Evolutionary conservation across 371 early-diverging fungal species (phyloP).

Genomic region (Zychaea mexicana): DNA sequence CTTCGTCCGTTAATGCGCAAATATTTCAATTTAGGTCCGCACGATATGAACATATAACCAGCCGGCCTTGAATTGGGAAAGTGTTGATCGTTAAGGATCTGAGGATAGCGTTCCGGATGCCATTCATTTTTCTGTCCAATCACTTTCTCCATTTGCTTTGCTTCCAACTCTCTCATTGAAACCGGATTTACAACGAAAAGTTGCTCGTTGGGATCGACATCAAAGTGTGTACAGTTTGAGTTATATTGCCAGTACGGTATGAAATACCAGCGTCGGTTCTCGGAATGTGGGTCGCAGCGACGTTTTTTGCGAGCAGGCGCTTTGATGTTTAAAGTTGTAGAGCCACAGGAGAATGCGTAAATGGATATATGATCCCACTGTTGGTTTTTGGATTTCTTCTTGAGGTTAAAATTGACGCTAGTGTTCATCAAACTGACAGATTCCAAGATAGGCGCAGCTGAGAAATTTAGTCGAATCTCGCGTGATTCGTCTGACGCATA

Average conservation of each 20-base stretch:
- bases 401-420: neutral
- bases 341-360: no score
- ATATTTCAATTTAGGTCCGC: no score
- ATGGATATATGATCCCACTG: no score
- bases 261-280: neutral
- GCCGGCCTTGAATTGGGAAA: no score
- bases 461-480: neutral
- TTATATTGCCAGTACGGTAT: neutral
- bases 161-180: neutral
- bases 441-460: neutral
- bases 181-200: neutral
- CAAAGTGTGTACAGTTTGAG: neutral
- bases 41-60: no score
- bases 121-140: no score
- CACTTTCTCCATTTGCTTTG: neutral
- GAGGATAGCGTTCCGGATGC: no score
- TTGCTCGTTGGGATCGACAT: neutral
- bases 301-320: neutral
- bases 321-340: no score
- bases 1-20: no score
- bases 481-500: no score
- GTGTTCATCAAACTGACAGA: neutral
- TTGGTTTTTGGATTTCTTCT: no score
- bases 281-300: neutral
- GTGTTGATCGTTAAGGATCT: no score